These are phyloP conservation scores for Diphasiastrum complanatum DNA, from an alignment of 83 land plant genomes.

Conservation along the genomic window DNA sequence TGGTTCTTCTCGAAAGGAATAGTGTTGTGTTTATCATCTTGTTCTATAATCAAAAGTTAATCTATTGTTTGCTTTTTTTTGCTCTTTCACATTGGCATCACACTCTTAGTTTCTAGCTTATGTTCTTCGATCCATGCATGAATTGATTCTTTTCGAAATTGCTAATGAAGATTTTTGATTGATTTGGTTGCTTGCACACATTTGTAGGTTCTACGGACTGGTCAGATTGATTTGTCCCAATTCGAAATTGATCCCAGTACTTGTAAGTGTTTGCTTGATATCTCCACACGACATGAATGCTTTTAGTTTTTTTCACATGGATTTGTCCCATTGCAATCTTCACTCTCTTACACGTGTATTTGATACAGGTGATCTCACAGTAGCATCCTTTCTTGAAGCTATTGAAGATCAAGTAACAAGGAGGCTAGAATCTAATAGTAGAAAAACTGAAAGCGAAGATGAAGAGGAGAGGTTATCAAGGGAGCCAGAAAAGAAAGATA, in stretches of 20 bases:
- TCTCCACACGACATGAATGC: background rate
- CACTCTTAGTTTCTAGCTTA: too few species aligned
- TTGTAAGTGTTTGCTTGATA: conserved; percentile 44
- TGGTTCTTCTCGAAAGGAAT: too few species aligned
- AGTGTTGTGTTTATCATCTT: too few species aligned
- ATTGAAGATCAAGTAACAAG: conserved; percentile 76
- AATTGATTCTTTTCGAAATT: background rate
- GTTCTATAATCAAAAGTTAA: too few species aligned
- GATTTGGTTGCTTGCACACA: background rate
- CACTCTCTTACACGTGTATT: conserved; percentile 19
- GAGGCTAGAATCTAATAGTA: too few species aligned
- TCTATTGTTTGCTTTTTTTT: too few species aligned
- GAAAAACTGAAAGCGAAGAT: too few species aligned
- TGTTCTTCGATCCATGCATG: too few species aligned
- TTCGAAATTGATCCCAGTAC: conserved; percentile 93
- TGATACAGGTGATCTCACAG: conserved; percentile 77
- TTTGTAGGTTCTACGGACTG: conserved; percentile 73
- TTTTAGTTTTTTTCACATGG: background rate
- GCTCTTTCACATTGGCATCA: too few species aligned
- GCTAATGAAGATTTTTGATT: background rate
- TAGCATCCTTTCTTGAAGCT: conserved; percentile 94
- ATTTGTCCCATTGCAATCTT: background rate
- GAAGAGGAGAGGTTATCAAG: too few species aligned
- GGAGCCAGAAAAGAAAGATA: too few species aligned
- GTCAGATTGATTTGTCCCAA: conserved; percentile 85